These are phyloP conservation scores for Geosmithia flava DNA, from an alignment of 2,329 filamentous ascomycete species.

Conservation along the genomic window DNA sequence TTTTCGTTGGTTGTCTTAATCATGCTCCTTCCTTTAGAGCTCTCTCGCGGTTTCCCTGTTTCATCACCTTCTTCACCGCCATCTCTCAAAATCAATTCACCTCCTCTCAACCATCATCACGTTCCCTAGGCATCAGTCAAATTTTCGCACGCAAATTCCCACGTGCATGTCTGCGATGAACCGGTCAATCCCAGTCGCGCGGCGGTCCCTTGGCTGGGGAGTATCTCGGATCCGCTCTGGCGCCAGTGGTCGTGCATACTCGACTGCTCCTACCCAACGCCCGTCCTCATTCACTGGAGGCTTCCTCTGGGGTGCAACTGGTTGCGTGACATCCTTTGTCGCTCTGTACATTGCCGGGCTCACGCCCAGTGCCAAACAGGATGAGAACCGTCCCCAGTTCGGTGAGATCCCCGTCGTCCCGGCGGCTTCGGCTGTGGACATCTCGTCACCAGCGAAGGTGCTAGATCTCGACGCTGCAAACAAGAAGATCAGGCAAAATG, in stretches of 20 bases:
- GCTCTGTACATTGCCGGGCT: not conserved
- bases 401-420: not conserved
- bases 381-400: not conserved
- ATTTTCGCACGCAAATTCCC: not conserved
- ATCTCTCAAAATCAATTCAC: not conserved
- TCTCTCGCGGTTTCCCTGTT: not conserved
- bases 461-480: constrained; percentile 15
- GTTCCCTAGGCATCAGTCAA: not conserved
- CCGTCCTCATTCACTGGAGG: not conserved
- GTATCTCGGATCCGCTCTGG: not conserved
- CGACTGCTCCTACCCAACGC: not conserved
- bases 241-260: not conserved
- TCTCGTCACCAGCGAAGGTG: constrained; percentile 13
- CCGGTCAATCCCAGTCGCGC: not conserved
- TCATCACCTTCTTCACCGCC: not conserved
- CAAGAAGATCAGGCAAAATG: constrained; percentile 15
- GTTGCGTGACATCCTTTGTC: not conserved
- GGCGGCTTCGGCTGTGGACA: not conserved
- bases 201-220: not conserved
- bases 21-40: not conserved
- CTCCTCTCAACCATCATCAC: not conserved
- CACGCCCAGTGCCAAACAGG: not conserved
- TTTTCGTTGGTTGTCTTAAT: not conserved
- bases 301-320: not conserved
- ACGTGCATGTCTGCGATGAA: not conserved